Conservation (phyloP, 768 basidiomycete genomes). For the Xanthoconium purpureum region DNA sequence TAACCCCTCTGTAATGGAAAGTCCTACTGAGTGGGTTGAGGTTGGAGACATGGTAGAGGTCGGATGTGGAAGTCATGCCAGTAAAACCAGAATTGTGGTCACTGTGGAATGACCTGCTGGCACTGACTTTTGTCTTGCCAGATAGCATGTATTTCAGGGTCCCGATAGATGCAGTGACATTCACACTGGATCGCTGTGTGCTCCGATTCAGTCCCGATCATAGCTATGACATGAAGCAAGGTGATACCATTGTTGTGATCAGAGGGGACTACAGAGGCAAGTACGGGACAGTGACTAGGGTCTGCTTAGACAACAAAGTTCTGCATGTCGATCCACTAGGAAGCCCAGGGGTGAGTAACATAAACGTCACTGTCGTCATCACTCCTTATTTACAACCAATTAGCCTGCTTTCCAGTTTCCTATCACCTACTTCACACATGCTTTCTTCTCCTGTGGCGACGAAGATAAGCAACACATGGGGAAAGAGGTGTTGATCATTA, state of each 20-base stretch:
- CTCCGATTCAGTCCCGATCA: background rate
- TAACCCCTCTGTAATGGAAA: background rate
- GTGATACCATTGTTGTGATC: background rate
- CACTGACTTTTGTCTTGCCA: background rate
- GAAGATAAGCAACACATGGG: background rate
- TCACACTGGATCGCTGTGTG: background rate
- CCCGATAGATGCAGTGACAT: background rate
- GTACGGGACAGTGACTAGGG: background rate
- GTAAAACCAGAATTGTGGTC: background rate
- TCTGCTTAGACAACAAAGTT: background rate
- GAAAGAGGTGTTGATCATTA: background rate
- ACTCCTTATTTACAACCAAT: background rate
- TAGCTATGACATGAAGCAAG: background rate
- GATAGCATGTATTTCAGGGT: background rate
- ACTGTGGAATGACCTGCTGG: background rate
- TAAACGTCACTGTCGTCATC: background rate
- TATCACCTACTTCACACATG: no score
- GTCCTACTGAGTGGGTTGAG: background rate
- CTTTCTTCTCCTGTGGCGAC: no score
- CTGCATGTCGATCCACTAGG: background rate
- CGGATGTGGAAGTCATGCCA: background rate
- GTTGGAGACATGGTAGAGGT: background rate
- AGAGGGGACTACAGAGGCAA: background rate
- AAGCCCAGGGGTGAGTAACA: background rate
- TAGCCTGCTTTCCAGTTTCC: no score